Evolutionary conservation across 768 basidiomycete genomes (phyloP), one percentile per base, ranked within the genome.

Genomic region (Mycena pura): DNA sequence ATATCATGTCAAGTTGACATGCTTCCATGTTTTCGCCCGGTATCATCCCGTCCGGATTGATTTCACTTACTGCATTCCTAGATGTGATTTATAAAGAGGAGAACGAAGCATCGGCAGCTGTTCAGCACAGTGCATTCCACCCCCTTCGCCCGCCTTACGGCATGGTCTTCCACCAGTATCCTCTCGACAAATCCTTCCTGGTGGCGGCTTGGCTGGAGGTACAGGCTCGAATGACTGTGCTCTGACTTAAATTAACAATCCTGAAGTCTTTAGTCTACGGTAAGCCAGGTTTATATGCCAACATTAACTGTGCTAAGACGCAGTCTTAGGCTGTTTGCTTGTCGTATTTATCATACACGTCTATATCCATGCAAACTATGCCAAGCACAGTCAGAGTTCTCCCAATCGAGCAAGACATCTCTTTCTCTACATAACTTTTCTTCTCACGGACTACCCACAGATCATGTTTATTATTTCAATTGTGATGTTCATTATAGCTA

Each of bases 131-230:
- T n/a, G n/a, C n/a, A n/a, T n/a, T n/a, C n/a, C n/a, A n/a, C n/a
- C n/a, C n/a, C n/a, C n/a, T n/a, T n/a, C n/a, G n/a, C n/a, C n/a
- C n/a, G n/a, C n/a, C n/a, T n/a, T n/a, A n/a, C n/a, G n/a, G n/a
- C n/a, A n/a, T n/a, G n/a, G n/a, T n/a, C n/a, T n/a, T n/a, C n/a
- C n/a, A n/a, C n/a, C 66, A 69, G 19, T 60, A 63, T 25, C 63
- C 68, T 1, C 50, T 68, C 11, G 61, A 63, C 29, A 57, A 65
- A 25, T 52, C 64, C 2, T 67, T 67, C 27, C 49, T 69, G 6
- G 53, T 67, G 32, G 68, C 68, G 22, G 43, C 68, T 6, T 65
- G n/a, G n/a, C 28, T 67, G 10, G 68, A 69, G 68, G 68, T 69
- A 13, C 9, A 47, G 22, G 39, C 32, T 31, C 24, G 10, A n/a